Percentiles rank a stretch among this genome's conserved stretches.
These are phyloP conservation scores for Anisodus tanguticus DNA, from an alignment of 257 asterid species.

Conservation along the genomic window DNA sequence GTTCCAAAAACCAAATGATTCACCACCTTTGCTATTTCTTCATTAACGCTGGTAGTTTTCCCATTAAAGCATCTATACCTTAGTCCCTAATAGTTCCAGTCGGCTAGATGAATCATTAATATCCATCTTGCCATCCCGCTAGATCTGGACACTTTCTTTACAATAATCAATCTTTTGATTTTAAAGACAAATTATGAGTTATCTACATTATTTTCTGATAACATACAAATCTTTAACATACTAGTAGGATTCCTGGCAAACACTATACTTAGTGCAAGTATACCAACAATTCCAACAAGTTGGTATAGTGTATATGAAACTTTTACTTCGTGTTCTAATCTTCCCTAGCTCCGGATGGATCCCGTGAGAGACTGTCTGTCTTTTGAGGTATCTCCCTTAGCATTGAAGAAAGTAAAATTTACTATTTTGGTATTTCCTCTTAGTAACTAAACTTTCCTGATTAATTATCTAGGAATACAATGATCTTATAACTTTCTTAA, in stretches of 20 bases:
- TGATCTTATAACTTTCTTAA: not conserved
- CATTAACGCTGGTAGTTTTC: not conserved
- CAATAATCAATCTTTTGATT: not conserved
- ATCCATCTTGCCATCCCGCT: not conserved
- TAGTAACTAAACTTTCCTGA: not conserved
- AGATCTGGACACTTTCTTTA: not conserved
- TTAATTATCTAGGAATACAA: not conserved
- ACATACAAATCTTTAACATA: not conserved
- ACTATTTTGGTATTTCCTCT: not conserved
- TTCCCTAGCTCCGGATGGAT: not conserved
- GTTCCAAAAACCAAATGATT: not conserved
- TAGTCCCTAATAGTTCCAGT: not conserved
- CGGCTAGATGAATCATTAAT: not conserved
- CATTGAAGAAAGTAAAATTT: not conserved
- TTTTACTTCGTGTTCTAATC: not conserved
- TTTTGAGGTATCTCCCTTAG: not conserved
- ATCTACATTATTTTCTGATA: not conserved
- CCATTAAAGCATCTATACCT: not conserved
- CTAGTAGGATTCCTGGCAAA: not conserved
- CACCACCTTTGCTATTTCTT: not conserved
- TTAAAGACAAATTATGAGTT: not conserved
- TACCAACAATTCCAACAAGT: not conserved
- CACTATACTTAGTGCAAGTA: not conserved
- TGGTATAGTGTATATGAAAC: not conserved
- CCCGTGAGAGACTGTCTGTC: not conserved